Base-by-base conservation (phyloP, 1,139 yeast genomes). In the Yamadazyma buinensis region DNA sequence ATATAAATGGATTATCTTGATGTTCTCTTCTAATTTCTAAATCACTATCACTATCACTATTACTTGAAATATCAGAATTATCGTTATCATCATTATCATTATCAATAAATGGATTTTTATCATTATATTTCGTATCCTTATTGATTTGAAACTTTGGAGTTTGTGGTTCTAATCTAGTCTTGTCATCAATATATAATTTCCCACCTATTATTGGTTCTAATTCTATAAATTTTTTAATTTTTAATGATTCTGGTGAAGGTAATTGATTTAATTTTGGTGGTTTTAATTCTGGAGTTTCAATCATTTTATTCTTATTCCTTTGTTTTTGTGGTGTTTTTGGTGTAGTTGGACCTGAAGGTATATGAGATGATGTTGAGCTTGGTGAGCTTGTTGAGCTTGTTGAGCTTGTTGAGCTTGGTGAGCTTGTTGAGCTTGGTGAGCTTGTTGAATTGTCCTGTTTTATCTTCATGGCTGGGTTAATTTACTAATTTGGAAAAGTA, bases 1-100 rank as follows among this genome's bases (percentile, higher is more conserved):
- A 15, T 12, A 41, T 26, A 26, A 51, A 51, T 10, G 55, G 57
- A 31, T 51, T 47, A 14, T 31, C 32, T 10, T 32, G 14, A 11
- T n/a, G n/a, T 20, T 15, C 15, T 25, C 7, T 19, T 15, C 7
- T 18, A 11, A 15, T 20, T 17, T 17, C 19, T 17, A 5, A 5
- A 5, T 5, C 19, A 5, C 7, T 7, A 17, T 17, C 19, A 5
- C 7, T 7, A 5, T 17, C 19, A 17, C 19, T 17, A 7, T 17
- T 7, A 17, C 19, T 17, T 5, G 7, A 17, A 17, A 17, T 7
- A 5, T 17, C 7, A 5, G 19, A 5, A 5, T 17, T 17, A n/a
- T n/a, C n/a, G n/a, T n/a, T n/a, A n/a, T n/a, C n/a, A n/a, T n/a
- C n/a, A n/a, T n/a, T n/a, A 9, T 14, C 25, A 17, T 19, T 12